These are phyloP conservation scores for Penicillium chermesinum DNA, from an alignment of 495 filamentous ascomycete species.

Conservation along the genomic window DNA sequence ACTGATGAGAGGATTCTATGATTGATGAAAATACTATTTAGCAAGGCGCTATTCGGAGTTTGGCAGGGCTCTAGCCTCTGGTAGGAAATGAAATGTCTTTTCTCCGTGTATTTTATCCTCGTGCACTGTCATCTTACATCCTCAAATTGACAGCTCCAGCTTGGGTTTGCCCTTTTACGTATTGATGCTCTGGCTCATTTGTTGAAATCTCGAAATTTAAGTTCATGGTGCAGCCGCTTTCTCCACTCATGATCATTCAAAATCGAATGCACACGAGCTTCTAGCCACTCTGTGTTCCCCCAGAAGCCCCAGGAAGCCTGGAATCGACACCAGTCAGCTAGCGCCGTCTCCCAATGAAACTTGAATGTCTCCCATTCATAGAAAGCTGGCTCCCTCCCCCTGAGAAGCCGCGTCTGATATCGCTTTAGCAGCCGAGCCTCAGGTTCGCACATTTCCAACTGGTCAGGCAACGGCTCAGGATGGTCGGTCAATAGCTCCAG, in stretches of 20 bases:
- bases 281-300: slow-evolving; percentile 40
- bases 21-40: slow-evolving; percentile 29
- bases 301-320: slow-evolving; percentile 42
- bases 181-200: no score
- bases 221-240: slow-evolving; percentile 19
- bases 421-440: slow-evolving; percentile 25
- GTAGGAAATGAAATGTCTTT: neutral
- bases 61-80: slow-evolving; percentile 1
- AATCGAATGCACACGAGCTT: slow-evolving; percentile 34
- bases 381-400: slow-evolving; percentile 2
- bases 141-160: no score
- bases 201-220: slow-evolving; percentile 1
- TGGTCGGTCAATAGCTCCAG: slow-evolving; percentile 25
- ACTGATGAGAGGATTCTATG: slow-evolving; percentile 8
- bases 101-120: neutral
- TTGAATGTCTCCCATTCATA: slow-evolving; percentile 29
- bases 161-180: no score
- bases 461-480: slow-evolving; percentile 20
- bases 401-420: slow-evolving; percentile 21
- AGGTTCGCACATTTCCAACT: slow-evolving; percentile 24
- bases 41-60: slow-evolving; percentile 30
- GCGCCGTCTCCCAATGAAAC: slow-evolving; percentile 36
- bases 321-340: slow-evolving; percentile 41
- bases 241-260: slow-evolving; percentile 27
- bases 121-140: no score